These are phyloP conservation scores for Fusarium sororula DNA, from an alignment of 2,329 filamentous ascomycete genomes.

Conservation along the genomic window DNA sequence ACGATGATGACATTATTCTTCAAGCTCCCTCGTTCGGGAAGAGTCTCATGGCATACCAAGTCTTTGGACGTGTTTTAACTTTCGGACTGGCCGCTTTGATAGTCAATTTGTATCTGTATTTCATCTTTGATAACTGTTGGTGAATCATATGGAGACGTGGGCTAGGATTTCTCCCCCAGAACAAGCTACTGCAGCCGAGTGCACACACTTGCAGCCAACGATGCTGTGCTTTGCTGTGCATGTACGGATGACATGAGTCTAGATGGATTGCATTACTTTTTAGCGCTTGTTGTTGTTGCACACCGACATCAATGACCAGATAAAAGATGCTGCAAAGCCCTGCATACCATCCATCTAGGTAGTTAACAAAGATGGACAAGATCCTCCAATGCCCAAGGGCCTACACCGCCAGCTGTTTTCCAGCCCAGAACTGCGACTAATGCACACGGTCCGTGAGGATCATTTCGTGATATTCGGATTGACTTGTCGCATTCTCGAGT, in stretches of 20 bases:
- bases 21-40: background rate
- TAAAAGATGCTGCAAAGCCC: slow-evolving; percentile 13
- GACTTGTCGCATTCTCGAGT: background rate
- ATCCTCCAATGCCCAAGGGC: background rate
- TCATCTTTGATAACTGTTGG: background rate
- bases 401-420: slow-evolving; percentile 36
- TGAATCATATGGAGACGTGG: background rate
- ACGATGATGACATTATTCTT: slow-evolving; percentile 26
- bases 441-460: slow-evolving; percentile 29
- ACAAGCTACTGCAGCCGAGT: slow-evolving; percentile 19
- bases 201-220: slow-evolving; percentile 2
- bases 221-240: background rate
- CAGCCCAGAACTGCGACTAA: slow-evolving; percentile 18
- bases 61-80: background rate
- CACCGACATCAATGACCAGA: slow-evolving; percentile 29
- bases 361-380: slow-evolving; percentile 6
- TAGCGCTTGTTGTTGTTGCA: slow-evolving; percentile 15
- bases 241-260: slow-evolving; percentile 15
- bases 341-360: slow-evolving; percentile 13
- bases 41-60: background rate
- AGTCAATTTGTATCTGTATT: background rate
- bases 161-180: slow-evolving; percentile 3
- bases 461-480: slow-evolving; percentile 7
- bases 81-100: background rate
- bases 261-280: slow-evolving; percentile 5